Evolutionary conservation across 495 filamentous ascomycete species (phyloP).

Genomic region (Friedmanniomyces simplex): DNA sequence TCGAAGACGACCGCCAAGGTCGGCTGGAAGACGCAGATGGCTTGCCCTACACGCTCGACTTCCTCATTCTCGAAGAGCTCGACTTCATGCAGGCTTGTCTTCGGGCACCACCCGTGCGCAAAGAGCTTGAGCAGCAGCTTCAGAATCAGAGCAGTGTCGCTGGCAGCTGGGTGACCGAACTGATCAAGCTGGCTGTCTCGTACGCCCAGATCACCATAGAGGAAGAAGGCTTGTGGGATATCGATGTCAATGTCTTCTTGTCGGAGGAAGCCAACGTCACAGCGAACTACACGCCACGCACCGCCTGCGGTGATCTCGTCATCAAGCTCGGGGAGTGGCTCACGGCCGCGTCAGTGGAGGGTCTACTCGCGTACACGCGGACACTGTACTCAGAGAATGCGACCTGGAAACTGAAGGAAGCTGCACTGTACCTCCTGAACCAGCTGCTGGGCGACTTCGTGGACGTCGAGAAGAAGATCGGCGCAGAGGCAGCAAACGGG

Average conservation of each 20-base stretch:
- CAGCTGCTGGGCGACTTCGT: slow-evolving; percentile 68
- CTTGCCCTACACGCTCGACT: slow-evolving; percentile 91
- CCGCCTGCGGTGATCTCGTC: slow-evolving; percentile 78
- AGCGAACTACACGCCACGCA: slow-evolving; percentile 91
- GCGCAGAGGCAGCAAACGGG: slow-evolving; percentile 52
- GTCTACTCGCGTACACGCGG: slow-evolving; percentile 61
- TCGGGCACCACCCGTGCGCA: slow-evolving; percentile 70
- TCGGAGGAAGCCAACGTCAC: slow-evolving; percentile 91
- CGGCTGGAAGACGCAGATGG: slow-evolving; percentile 82
- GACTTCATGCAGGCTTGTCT: slow-evolving; percentile 86
- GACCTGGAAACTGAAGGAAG: slow-evolving; percentile 61
- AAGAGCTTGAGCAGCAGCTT: slow-evolving; percentile 68
- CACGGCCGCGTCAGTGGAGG: slow-evolving; percentile 55
- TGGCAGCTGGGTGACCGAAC: slow-evolving; percentile 61
- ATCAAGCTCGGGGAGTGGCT: slow-evolving; percentile 94
- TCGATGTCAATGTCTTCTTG: slow-evolving; percentile 89
- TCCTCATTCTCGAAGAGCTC: slow-evolving; percentile 81
- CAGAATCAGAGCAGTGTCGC: slow-evolving; percentile 43
- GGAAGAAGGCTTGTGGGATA: slow-evolving; percentile 90
- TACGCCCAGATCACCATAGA: slow-evolving; percentile 90
- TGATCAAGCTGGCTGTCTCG: slow-evolving; percentile 68
- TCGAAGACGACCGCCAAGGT: slow-evolving; percentile 72
- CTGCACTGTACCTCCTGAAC: slow-evolving; percentile 72
- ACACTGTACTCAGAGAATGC: slow-evolving; percentile 42
- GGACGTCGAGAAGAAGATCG: slow-evolving; percentile 58